Evolutionary conservation across 2,329 filamentous ascomycete genomes (phyloP), one percentile per base, ranked within the genome.

Genomic region (Claviceps quebecensis): DNA sequence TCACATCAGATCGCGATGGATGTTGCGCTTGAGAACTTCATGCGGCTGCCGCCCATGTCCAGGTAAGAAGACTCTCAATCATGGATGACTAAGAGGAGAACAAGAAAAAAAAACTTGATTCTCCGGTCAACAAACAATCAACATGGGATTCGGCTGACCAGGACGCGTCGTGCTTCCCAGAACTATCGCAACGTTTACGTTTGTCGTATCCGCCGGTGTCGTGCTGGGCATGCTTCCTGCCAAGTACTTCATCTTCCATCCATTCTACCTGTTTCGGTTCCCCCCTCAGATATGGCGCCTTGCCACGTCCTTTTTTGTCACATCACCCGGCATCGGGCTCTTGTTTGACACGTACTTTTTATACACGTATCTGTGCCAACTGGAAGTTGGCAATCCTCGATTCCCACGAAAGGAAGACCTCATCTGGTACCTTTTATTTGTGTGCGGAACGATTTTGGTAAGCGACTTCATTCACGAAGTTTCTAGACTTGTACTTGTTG

Each of bases 361-460:
- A 57, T 95, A 84, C 71, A 83, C 78, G 56, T 94, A 93, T 69
- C 72, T 84, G 59, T 84, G 78, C 63, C 77, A 81, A 57, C 72
- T 95, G 48, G 90, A 95, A 72, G 76, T 69, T 43, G 75, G 77
- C 56, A 86, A 84, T 55, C 69, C 83, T 50, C 81, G 86, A 54
- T 91, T 95, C 65, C 69, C 74, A 43, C 75, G 78, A 58, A 85
- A 85, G 53, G 89, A 87, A 63, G 86, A 93, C 64, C 78, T 93
- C 59, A 74, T 93, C 56, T 83, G 83, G 70, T 95, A 94, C 65
- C 70, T 94, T 59, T 68, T 83, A 53, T 93, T 93, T 64, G 76
- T 90, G 59, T 74, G 77, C 58, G 69, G 70, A 49, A 69, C 84
- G 61, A 91, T 93, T 57, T 64, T 88, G 73, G 89, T 95, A 87